A percentile compares a stretch with the other conserved stretches of the same genome.
These are phyloP conservation scores for Thielaviopsis euricoi DNA, from an alignment of 2,329 filamentous ascomycete species.

Conservation along the genomic window DNA sequence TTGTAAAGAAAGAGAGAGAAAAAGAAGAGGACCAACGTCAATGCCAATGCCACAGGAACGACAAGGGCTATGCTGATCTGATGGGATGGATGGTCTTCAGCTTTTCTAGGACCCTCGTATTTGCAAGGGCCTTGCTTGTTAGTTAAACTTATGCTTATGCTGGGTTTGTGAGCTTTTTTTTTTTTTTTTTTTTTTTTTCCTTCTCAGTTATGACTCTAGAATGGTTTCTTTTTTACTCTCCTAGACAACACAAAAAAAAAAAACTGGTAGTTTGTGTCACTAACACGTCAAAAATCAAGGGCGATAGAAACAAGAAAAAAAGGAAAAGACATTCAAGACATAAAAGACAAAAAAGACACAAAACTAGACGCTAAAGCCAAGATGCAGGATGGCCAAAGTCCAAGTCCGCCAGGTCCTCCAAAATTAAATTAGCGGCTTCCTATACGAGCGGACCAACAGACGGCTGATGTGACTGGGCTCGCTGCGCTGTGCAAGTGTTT, in stretches of 20 bases:
- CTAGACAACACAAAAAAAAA: not conserved
- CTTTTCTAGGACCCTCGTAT: not conserved
- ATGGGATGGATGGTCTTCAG: not conserved
- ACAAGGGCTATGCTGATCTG: not conserved
- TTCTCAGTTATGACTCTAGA: no score
- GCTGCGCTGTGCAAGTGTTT: no score
- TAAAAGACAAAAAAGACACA: not conserved
- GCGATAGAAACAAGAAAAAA: not conserved
- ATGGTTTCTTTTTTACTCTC: not conserved
- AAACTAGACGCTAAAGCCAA: not conserved
- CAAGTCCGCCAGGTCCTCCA: not conserved
- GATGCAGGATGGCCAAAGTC: not conserved
- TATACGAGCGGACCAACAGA: not conserved
- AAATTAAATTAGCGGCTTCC: not conserved
- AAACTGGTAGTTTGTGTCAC: not conserved
- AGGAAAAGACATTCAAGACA: not conserved
- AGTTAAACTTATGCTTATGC: not conserved
- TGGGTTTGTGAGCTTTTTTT: not conserved
- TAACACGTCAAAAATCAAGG: not conserved
- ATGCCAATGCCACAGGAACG: not conserved
- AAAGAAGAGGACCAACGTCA: no score
- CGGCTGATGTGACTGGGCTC: not conserved
- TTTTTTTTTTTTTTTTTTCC: not conserved
- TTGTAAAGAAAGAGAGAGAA: not conserved
- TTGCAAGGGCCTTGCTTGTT: not conserved